phyloP scores from a whole-genome alignment of 1,139 yeast species.

The Blastobotrys apis region DNA sequence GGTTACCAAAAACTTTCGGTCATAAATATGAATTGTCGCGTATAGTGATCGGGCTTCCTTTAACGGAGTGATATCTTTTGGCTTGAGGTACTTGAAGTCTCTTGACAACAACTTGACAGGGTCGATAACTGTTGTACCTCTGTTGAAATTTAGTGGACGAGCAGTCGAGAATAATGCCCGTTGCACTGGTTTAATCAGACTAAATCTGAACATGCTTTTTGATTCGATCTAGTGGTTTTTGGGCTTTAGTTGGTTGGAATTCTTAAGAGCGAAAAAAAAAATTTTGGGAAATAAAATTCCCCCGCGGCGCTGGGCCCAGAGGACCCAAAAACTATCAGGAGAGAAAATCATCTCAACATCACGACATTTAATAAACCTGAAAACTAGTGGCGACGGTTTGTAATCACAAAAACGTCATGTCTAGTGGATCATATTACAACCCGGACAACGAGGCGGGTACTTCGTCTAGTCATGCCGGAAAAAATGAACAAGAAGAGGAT shows the following conservation, averaged over 20 bases:
- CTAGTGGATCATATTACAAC: conserved; percentile 12
- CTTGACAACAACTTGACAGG: conserved; percentile 19
- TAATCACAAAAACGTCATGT: too few species aligned
- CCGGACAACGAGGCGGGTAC: conserved; percentile 20
- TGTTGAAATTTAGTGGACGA: background rate
- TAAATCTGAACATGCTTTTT: background rate
- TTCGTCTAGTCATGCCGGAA: conserved; percentile 12
- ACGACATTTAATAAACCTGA: too few species aligned
- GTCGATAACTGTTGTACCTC: conserved; percentile 11
- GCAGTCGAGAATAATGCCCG: conserved; percentile 1
- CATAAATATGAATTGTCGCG: conserved; percentile 78
- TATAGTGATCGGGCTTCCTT: conserved; percentile 63
- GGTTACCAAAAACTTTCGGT: conserved; percentile 83
- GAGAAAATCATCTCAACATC: too few species aligned
- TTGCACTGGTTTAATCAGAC: background rate
- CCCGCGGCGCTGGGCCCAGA: too few species aligned
- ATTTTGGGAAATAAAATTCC: too few species aligned
- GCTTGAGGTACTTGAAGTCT: conserved; percentile 24
- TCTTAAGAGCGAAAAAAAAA: too few species aligned
- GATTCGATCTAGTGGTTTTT: too few species aligned
- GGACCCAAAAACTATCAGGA: too few species aligned
- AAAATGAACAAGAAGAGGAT: conserved; percentile 1
- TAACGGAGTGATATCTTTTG: conserved; percentile 48
- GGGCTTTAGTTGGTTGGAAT: too few species aligned
- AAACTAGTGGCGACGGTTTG: too few species aligned